A percentile compares a stretch with the other conserved stretches of the same genome.
phyloP scores from a whole-genome alignment of 345 rosid species.

The Gossypium bickii region DNA sequence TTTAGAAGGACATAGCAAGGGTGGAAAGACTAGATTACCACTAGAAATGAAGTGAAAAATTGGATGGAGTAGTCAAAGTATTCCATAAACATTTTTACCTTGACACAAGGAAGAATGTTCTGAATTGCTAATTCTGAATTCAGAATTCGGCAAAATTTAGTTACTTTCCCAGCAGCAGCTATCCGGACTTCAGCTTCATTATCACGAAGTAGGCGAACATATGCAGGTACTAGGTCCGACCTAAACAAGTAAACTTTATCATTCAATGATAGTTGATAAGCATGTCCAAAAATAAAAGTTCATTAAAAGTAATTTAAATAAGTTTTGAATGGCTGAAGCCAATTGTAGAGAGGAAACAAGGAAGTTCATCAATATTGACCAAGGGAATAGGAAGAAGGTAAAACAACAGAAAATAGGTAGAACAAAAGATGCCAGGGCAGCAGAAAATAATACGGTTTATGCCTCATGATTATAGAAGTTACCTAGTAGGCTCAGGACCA shows the following conservation, averaged over 20 bases:
- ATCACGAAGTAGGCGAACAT: constrained; percentile 62
- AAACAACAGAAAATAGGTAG: background rate
- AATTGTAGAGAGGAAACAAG: background rate
- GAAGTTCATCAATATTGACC: background rate
- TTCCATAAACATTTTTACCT: constrained; percentile 28
- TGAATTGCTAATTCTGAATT: constrained; percentile 56
- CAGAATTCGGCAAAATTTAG: constrained; percentile 53
- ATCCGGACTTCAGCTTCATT: constrained; percentile 67
- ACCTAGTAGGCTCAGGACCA: constrained; percentile 79
- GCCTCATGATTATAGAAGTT: constrained; percentile 15
- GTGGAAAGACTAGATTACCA: background rate
- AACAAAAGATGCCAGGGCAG: background rate
- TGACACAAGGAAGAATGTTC: constrained; percentile 60
- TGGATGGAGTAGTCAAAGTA: background rate
- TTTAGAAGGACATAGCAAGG: background rate
- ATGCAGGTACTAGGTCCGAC: constrained; percentile 54
- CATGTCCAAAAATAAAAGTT: background rate
- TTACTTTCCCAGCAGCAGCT: constrained; percentile 61
- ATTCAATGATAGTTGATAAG: background rate
- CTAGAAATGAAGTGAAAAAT: background rate
- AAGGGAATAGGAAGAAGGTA: background rate
- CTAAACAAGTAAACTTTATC: constrained; percentile 24
- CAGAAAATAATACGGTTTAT: background rate
- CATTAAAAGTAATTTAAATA: background rate
- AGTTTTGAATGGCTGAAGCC: background rate